These are phyloP conservation scores for Rubia tinctorum DNA, from an alignment of 305 asterid genomes.

Conservation along the genomic window DNA sequence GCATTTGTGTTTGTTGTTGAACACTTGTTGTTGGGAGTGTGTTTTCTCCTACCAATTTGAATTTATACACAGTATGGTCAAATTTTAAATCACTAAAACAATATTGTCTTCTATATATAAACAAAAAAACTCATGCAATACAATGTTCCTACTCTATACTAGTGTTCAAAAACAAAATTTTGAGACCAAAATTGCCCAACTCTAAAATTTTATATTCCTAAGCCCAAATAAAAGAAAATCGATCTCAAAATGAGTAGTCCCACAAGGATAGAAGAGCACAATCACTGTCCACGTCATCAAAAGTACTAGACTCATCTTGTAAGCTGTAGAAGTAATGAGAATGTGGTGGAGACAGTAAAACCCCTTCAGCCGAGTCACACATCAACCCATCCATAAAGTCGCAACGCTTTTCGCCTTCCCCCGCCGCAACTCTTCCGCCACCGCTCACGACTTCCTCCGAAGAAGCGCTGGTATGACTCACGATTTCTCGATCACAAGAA, in stretches of 20 bases:
- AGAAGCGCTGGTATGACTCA: not conserved
- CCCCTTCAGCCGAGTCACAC: slow-evolving; percentile 30
- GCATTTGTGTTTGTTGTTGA: too few species aligned
- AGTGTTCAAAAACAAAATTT: too few species aligned
- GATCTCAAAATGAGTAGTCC: slow-evolving; percentile 16
- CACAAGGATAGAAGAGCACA: slow-evolving; percentile 22
- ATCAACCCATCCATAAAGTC: slow-evolving; percentile 30
- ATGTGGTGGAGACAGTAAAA: slow-evolving; percentile 35
- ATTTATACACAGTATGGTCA: too few species aligned
- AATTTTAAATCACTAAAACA: too few species aligned
- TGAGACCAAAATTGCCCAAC: too few species aligned
- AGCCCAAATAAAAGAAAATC: not conserved
- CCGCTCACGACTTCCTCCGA: not conserved
- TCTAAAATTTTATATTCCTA: not conserved
- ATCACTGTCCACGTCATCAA: slow-evolving; percentile 21
- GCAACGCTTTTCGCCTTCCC: slow-evolving; percentile 25
- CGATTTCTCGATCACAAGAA: not conserved
- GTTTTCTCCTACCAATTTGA: too few species aligned
- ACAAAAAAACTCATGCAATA: not conserved
- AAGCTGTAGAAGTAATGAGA: not conserved
- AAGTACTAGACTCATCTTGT: slow-evolving; percentile 1
- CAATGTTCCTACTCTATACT: not conserved
- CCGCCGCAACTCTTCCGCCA: slow-evolving; percentile 11
- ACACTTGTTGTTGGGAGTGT: too few species aligned
- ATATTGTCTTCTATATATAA: too few species aligned